Percentiles rank a stretch among this genome's conserved stretches.
Evolutionary conservation across 2,329 filamentous ascomycete genomes (phyloP).

Genomic region (Epichloe coenophiala): DNA sequence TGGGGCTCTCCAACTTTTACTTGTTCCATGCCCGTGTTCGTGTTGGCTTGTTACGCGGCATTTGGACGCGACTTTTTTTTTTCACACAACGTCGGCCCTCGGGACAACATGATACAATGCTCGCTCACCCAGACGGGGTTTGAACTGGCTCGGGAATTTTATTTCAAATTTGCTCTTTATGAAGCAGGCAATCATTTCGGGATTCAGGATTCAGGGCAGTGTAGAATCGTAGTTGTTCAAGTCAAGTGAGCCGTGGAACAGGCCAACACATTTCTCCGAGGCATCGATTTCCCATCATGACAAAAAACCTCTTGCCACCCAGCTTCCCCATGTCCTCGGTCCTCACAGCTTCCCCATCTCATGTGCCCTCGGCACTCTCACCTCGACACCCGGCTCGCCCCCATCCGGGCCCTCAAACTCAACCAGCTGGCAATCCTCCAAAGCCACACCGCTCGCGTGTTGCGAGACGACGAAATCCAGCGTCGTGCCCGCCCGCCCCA

Average conservation of each 20-base stretch:
- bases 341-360: slow-evolving; percentile 7
- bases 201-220: too few relatives aligned
- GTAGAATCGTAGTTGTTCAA: too few relatives aligned
- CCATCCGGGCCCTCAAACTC: slow-evolving; percentile 19
- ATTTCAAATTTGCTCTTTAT: background rate
- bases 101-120: too few relatives aligned
- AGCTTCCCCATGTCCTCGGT: too few relatives aligned
- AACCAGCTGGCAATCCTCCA: slow-evolving; percentile 84
- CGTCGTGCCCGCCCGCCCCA: slow-evolving; percentile 44
- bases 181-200: too few relatives aligned
- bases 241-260: too few relatives aligned
- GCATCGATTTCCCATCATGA: too few relatives aligned
- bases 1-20: too few relatives aligned
- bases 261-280: too few relatives aligned
- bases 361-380: slow-evolving; percentile 16
- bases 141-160: too few relatives aligned
- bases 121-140: background rate
- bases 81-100: too few relatives aligned
- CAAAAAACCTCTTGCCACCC: too few relatives aligned
- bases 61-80: background rate
- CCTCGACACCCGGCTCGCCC: slow-evolving; percentile 27
- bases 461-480: slow-evolving; percentile 86
- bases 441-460: slow-evolving; percentile 67
- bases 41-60: background rate
- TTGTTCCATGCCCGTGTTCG: background rate